Evolutionary conservation across 768 basidiomycete species (phyloP).

Genomic region (Mycena venus): DNA sequence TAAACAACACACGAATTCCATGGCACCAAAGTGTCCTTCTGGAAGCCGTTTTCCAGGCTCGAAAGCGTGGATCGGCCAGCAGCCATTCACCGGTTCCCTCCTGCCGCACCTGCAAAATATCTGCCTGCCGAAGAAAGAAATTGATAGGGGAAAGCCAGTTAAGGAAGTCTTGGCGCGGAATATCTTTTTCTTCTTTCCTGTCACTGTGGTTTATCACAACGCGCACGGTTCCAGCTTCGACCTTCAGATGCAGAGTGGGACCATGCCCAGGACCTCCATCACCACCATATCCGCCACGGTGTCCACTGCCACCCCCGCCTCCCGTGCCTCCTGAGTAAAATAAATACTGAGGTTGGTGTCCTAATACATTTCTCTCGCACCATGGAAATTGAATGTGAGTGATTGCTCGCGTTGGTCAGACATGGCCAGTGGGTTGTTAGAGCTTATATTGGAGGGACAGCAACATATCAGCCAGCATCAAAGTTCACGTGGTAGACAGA

Average conservation of each 20-base stretch:
- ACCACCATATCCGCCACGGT: neutral
- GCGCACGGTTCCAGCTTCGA: neutral
- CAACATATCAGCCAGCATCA: too few relatives aligned
- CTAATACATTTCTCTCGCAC: neutral
- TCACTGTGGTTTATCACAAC: neutral
- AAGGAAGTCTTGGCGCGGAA: neutral
- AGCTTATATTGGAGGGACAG: neutral
- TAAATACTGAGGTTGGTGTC: too few relatives aligned
- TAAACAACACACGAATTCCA: neutral
- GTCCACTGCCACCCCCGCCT: neutral
- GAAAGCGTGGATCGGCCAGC: neutral
- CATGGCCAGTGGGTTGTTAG: neutral
- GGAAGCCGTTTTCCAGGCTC: neutral
- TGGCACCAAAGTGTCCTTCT: too few relatives aligned
- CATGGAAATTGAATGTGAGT: neutral
- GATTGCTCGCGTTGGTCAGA: neutral
- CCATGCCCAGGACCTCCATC: neutral
- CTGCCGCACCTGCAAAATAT: neutral
- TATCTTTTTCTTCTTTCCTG: neutral
- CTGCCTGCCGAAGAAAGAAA: neutral
- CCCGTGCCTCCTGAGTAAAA: too few relatives aligned
- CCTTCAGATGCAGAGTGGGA: neutral
- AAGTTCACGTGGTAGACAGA: too few relatives aligned
- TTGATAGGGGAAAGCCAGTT: neutral
- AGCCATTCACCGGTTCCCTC: constrained; percentile 4